A percentile compares a stretch with the other conserved stretches of the same genome.
Evolutionary conservation across 495 filamentous ascomycete genomes (phyloP).

Genomic region (Clohesyomyces aquaticus): DNA sequence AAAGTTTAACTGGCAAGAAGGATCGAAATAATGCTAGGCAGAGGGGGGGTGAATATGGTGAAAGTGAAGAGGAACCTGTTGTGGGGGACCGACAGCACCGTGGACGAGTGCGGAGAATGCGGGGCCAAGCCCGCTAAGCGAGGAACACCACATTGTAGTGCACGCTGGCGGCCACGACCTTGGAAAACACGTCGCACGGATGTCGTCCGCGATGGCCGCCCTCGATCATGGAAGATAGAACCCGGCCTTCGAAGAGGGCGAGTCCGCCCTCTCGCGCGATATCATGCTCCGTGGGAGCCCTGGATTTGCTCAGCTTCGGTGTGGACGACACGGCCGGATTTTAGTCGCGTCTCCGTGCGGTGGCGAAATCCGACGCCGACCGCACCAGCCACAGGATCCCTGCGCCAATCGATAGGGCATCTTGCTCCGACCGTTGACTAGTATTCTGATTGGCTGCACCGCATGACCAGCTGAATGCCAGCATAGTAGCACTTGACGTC

Average conservation of each 20-base stretch:
- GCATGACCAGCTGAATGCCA: not conserved
- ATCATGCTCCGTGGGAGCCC: too few species aligned
- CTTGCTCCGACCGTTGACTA: not conserved
- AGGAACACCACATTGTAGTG: slow-evolving; percentile 1
- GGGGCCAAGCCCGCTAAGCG: slow-evolving; percentile 8
- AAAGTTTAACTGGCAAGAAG: not conserved
- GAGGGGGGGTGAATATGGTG: not conserved
- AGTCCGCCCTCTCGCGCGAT: too few species aligned
- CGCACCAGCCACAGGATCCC: not conserved
- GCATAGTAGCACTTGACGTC: too few species aligned
- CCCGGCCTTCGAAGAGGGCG: too few species aligned
- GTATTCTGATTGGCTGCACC: not conserved
- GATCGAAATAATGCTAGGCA: not conserved
- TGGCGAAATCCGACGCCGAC: not conserved
- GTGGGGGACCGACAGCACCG: not conserved
- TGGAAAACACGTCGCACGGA: too few species aligned
- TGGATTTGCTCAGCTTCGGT: too few species aligned
- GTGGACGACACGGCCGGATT: too few species aligned
- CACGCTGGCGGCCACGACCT: too few species aligned
- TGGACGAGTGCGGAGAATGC: not conserved
- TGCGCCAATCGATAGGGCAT: not conserved
- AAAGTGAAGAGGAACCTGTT: not conserved
- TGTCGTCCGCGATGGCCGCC: too few species aligned
- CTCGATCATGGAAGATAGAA: too few species aligned
- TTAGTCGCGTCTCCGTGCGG: too few species aligned